Conservation (phyloP, 495 filamentous ascomycete genomes). For the Aspergillus nidulans region DNA sequence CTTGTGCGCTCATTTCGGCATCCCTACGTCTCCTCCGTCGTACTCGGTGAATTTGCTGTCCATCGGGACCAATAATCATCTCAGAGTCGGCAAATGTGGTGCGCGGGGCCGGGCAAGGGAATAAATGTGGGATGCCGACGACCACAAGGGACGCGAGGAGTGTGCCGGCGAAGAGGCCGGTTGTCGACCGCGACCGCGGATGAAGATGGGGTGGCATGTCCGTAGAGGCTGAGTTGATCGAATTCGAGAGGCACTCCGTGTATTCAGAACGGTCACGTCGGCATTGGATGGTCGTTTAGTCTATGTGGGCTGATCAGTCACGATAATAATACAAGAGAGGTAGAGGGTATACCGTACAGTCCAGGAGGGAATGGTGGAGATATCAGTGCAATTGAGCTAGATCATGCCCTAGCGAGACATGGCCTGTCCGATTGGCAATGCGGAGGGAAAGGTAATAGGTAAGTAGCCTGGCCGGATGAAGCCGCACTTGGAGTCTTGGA, state of each 20-base stretch:
- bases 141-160: constrained; percentile 85
- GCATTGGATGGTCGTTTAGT: constrained; percentile 6
- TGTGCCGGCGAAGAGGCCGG: constrained; percentile 92
- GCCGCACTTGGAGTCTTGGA: constrained; percentile 5
- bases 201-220: constrained; percentile 88
- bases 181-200: constrained; percentile 84
- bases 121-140: constrained; percentile 83
- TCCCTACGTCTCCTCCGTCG: constrained; percentile 33
- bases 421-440: constrained; percentile 12
- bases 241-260: constrained; percentile 4
- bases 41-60: constrained; percentile 36
- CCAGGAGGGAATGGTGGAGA: background rate
- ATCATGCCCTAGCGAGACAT: constrained; percentile 3
- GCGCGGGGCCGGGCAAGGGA: constrained; percentile 87
- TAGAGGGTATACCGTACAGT: background rate
- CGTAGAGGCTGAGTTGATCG: background rate
- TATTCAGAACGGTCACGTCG: constrained; percentile 1
- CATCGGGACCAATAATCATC: constrained; percentile 46
- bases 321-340: background rate
- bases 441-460: background rate
- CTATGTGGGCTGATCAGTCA: constrained; percentile 5
- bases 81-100: constrained; percentile 68
- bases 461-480: constrained; percentile 4
- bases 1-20: constrained; percentile 20
- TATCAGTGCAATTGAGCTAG: background rate